A percentile compares a stretch with the other conserved stretches of the same genome.
Conservation (phyloP, 148 eudicot species). For the Cornus suecica region DNA sequence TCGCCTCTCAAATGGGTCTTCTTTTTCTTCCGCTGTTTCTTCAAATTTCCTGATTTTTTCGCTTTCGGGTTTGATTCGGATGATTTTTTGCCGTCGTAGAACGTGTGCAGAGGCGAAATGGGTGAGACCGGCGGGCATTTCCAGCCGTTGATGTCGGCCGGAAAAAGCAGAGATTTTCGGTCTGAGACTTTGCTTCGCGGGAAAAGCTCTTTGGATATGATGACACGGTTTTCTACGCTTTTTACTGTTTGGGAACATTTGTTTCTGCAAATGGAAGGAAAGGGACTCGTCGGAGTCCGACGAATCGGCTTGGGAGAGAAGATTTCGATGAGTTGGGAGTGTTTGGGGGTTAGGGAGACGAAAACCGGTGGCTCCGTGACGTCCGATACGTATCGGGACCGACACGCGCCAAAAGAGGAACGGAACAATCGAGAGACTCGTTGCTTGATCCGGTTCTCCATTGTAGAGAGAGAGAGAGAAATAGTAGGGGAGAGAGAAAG, state of each 20-base stretch:
- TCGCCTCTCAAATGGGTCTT: conserved; percentile 11
- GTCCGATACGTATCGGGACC: conserved; percentile 33
- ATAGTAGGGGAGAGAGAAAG: conserved; percentile 13
- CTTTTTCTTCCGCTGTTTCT: conserved; percentile 15
- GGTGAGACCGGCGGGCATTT: conserved; percentile 56
- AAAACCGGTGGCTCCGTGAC: conserved; percentile 35
- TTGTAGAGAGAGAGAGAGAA: conserved; percentile 15
- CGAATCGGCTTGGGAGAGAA: conserved; percentile 24
- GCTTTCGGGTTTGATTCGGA: conserved; percentile 3
- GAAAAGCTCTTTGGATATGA: conserved; percentile 6
- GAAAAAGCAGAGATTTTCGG: conserved; percentile 17
- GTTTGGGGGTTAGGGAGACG: conserved; percentile 27
- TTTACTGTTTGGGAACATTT: conserved; percentile 36
- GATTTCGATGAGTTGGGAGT: conserved; percentile 28
- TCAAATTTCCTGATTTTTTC: conserved; percentile 5
- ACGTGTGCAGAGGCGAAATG: conserved; percentile 27
- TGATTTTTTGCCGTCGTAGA: not conserved
- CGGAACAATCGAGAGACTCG: conserved; percentile 39
- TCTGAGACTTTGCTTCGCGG: conserved; percentile 34
- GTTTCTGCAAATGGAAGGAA: conserved; percentile 37
- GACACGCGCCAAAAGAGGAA: conserved; percentile 36
- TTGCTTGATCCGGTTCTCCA: conserved; percentile 43
- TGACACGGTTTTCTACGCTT: not conserved
- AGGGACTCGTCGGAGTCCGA: too few species aligned
- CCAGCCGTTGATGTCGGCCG: conserved; percentile 16